phyloP scores from a whole-genome alignment of 2,329 filamentous ascomycete species.

The Alternaria brassicae region DNA sequence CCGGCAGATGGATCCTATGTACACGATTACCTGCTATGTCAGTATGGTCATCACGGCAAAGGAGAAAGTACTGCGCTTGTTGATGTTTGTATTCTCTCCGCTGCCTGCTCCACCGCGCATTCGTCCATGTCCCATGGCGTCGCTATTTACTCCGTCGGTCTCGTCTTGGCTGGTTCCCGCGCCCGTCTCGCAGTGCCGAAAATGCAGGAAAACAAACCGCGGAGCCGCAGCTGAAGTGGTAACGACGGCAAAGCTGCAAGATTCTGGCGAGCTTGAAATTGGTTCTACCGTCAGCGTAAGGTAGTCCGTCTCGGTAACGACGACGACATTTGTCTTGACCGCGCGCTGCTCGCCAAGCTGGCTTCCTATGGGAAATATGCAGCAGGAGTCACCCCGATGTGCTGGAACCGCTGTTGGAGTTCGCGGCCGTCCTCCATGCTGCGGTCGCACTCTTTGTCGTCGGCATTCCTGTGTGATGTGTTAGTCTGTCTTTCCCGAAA shows the following conservation, averaged over 20 bases:
- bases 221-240: not conserved
- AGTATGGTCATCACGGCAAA: not conserved
- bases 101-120: not conserved
- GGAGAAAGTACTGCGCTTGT: not conserved
- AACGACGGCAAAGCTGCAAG: not conserved
- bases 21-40: not conserved
- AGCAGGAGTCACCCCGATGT: not conserved
- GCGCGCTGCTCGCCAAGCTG: not conserved
- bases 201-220: too few relatives aligned
- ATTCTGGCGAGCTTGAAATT: not conserved
- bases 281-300: constrained; percentile 9
- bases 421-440: not conserved
- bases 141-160: not conserved
- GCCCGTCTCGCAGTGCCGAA: too few relatives aligned
- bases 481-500: not conserved
- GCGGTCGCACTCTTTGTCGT: too few relatives aligned
- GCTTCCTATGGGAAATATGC: not conserved
- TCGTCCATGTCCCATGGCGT: not conserved
- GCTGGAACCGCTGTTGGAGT: not conserved
- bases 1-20: not conserved
- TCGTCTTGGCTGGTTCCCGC: not conserved
- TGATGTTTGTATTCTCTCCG: not conserved
- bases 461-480: not conserved
- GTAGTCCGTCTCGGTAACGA: constrained; percentile 19
- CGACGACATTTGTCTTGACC: constrained; percentile 9